Percentiles rank a stretch among this genome's conserved stretches.
phyloP scores from a whole-genome alignment of 768 basidiomycete species.

The Gloeopeniophorella convolvens region DNA sequence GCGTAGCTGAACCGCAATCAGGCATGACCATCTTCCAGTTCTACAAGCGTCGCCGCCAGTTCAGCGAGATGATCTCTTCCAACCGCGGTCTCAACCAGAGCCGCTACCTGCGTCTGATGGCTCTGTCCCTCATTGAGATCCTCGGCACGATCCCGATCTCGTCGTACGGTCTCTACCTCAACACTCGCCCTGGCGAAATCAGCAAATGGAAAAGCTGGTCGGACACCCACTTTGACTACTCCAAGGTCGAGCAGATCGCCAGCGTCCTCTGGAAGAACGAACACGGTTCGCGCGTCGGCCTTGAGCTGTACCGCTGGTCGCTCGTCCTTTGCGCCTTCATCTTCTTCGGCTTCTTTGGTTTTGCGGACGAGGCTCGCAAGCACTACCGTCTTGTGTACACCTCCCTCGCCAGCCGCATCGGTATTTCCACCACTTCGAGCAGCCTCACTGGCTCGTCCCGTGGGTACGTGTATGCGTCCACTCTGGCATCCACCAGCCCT shows the following conservation, averaged over 20 bases:
- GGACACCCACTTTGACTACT: slow-evolving; percentile 44
- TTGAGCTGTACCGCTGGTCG: slow-evolving; percentile 39
- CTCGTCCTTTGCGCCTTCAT: slow-evolving; percentile 32
- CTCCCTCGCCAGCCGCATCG: slow-evolving; percentile 26
- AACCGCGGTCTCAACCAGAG: slow-evolving; percentile 34
- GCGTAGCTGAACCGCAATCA: slow-evolving; percentile 7
- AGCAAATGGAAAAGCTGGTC: slow-evolving; percentile 41
- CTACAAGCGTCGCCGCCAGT: slow-evolving; percentile 23
- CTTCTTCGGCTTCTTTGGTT: slow-evolving; percentile 50
- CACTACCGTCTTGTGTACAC: slow-evolving; percentile 31
- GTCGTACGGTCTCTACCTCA: slow-evolving; percentile 25
- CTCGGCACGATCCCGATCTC: slow-evolving; percentile 30
- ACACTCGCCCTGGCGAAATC: slow-evolving; percentile 23
- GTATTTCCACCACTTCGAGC: slow-evolving; percentile 15
- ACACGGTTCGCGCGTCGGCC: background rate
- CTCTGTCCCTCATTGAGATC: slow-evolving; percentile 28
- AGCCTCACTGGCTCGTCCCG: slow-evolving; percentile 5
- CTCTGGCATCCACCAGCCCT: background rate
- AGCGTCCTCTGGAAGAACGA: slow-evolving; percentile 32
- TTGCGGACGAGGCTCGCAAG: slow-evolving; percentile 40
- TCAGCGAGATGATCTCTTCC: slow-evolving; percentile 26
- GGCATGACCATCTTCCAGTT: slow-evolving; percentile 26
- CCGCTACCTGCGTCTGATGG: slow-evolving; percentile 40
- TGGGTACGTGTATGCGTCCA: slow-evolving; percentile 1
- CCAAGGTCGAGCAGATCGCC: slow-evolving; percentile 33